Evolutionary conservation across 192 early-diverging fungal species (phyloP).

Genomic region (Irineochytrium annulatum): DNA sequence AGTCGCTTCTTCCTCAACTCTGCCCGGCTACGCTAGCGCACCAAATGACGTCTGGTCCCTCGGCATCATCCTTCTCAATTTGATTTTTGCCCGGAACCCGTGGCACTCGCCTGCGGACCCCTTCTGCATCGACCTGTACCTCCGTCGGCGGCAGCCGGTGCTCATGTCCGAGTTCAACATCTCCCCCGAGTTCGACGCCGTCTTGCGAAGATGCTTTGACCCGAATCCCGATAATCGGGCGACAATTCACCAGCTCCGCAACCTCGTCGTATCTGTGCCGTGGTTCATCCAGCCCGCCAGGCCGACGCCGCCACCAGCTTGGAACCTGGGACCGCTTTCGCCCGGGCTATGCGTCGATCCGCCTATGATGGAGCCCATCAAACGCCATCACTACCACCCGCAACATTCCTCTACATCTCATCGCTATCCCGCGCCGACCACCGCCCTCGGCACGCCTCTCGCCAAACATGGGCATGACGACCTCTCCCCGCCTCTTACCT

Average conservation of each 20-base stretch:
- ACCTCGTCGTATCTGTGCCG: slow-evolving; percentile 1
- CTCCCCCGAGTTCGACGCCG: slow-evolving; percentile 13
- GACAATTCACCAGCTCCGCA: slow-evolving; percentile 6
- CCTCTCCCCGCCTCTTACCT: no score
- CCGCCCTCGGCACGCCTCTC: no score
- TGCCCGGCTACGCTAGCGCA: slow-evolving; percentile 44
- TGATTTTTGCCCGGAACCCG: slow-evolving; percentile 76
- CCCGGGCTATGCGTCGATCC: no score
- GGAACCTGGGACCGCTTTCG: no score
- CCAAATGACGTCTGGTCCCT: slow-evolving; percentile 78
- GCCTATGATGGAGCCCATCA: no score
- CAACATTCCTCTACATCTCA: no score
- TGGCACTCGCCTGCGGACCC: slow-evolving; percentile 66
- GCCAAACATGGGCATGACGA: no score
- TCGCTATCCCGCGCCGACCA: no score
- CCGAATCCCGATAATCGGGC: slow-evolving; percentile 18
- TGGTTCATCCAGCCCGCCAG: slow-evolving; percentile 4
- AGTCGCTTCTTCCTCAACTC: neutral
- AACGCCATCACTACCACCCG: no score
- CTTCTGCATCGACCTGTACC: slow-evolving; percentile 55
- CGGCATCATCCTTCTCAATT: slow-evolving; percentile 72
- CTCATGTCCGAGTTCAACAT: slow-evolving; percentile 17
- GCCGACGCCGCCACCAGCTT: no score
- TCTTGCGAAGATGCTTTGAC: slow-evolving; percentile 24
- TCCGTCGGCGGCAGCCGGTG: slow-evolving; percentile 4